Conservation (phyloP, 108 stramenopile genomes). For the Parmales sp. region DNA sequence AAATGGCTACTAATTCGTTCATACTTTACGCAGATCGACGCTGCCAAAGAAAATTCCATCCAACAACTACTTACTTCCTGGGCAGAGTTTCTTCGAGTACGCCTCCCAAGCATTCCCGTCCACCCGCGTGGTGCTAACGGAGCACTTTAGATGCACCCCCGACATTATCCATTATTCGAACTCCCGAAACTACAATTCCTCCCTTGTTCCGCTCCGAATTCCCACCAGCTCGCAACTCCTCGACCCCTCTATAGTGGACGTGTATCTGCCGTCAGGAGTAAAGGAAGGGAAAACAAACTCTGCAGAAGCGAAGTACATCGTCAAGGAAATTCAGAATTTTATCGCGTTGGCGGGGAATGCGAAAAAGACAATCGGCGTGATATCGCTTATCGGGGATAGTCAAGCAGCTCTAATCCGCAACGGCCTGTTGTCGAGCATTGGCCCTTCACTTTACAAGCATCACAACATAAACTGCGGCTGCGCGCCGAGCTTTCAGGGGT, state of each 20-base stretch:
- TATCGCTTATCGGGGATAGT: conserved; percentile 48
- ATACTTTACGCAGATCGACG: conserved; percentile 37
- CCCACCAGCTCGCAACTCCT: conserved; percentile 35
- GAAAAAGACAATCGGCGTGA: conserved; percentile 40
- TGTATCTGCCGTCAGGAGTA: conserved; percentile 21
- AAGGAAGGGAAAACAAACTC: conserved; percentile 48
- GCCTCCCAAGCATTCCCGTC: conserved; percentile 50
- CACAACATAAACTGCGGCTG: conserved; percentile 49
- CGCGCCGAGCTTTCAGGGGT: conserved; percentile 51
- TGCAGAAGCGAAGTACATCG: conserved; percentile 41
- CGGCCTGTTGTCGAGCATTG: conserved; percentile 37
- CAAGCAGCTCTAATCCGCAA: conserved; percentile 49
- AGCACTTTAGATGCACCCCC: conserved; percentile 53
- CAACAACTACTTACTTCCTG: conserved; percentile 36
- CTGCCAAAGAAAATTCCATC: conserved; percentile 32
- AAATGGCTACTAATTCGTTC: too few species aligned
- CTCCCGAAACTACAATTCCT: conserved; percentile 34
- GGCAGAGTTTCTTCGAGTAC: conserved; percentile 49
- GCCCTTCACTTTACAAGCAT: conserved; percentile 28
- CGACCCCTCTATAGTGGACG: conserved; percentile 41
- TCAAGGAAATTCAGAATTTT: neutral
- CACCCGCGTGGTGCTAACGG: conserved; percentile 43
- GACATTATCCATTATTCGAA: conserved; percentile 51
- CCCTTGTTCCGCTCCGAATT: conserved; percentile 40
- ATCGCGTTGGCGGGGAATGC: neutral